phyloP scores from a whole-genome alignment of 352 stramenopile species.

The Globisporangium irregulare region DNA sequence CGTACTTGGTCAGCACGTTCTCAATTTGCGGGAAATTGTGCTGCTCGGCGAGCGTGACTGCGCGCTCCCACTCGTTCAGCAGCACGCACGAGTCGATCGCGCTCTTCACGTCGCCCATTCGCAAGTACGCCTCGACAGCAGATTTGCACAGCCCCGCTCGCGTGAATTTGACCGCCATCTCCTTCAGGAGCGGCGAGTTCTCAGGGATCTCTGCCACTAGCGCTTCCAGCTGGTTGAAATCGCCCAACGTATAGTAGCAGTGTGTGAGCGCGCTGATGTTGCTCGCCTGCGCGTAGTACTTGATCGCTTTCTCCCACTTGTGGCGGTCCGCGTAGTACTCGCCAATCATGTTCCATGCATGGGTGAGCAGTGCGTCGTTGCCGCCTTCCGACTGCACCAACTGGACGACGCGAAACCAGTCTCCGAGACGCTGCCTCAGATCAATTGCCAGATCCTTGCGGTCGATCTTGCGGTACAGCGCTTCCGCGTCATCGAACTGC shows the following conservation, averaged over 20 bases:
- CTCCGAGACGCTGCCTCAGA: conserved; percentile 84
- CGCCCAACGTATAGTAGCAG: conserved; percentile 90
- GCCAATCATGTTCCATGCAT: conserved; percentile 89
- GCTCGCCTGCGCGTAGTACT: conserved; percentile 87
- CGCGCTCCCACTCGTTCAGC: conserved; percentile 91
- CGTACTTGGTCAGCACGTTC: conserved; percentile 90
- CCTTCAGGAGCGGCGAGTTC: conserved; percentile 67
- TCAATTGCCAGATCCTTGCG: conserved; percentile 93
- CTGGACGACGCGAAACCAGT: conserved; percentile 92
- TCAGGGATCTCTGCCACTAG: conserved; percentile 86
- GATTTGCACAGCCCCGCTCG: conserved; percentile 76
- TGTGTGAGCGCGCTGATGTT: conserved; percentile 75
- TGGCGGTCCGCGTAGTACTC: conserved; percentile 90
- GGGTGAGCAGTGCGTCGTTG: conserved; percentile 74
- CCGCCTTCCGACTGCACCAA: conserved; percentile 75
- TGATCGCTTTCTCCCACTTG: conserved; percentile 91
- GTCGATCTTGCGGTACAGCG: conserved; percentile 92
- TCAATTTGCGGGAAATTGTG: conserved; percentile 94
- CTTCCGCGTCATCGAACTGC: conserved; percentile 91
- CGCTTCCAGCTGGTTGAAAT: conserved; percentile 86
- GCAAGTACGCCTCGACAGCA: conserved; percentile 89
- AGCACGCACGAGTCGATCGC: conserved; percentile 93
- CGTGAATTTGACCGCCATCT: conserved; percentile 89
- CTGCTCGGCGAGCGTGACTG: conserved; percentile 87
- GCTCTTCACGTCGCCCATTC: conserved; percentile 88